Evolutionary conservation across 2,329 filamentous ascomycete genomes (phyloP).

Genomic region (Chrysoporthe austroafricana): DNA sequence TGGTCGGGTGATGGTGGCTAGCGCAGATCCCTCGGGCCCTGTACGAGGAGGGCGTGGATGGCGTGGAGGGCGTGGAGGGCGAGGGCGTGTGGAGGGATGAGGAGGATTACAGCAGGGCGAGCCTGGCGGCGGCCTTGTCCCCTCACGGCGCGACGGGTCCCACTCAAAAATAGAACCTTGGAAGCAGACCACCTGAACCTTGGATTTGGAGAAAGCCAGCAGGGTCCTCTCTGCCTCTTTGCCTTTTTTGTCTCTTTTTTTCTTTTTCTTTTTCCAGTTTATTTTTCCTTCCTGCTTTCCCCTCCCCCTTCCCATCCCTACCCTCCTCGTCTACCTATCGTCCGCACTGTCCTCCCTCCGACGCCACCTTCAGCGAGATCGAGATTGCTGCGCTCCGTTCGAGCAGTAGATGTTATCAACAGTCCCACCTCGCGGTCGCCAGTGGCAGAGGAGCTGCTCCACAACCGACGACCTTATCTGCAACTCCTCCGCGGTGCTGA

Average conservation of each 20-base stretch:
- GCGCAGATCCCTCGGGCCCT: no score
- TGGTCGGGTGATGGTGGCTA: no score
- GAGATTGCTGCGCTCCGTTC: not conserved
- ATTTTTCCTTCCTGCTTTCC: not conserved
- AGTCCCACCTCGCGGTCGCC: no score
- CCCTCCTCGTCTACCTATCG: not conserved
- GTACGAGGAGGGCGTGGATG: no score
- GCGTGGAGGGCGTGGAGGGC: no score
- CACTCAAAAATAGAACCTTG: slow-evolving; percentile 5
- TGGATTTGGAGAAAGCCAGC: not conserved
- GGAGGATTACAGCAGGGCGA: not conserved
- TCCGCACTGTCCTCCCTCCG: not conserved
- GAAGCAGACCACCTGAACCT: no score
- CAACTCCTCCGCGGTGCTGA: not conserved
- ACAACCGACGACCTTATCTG: not conserved
- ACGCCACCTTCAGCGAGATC: not conserved
- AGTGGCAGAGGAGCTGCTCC: not conserved
- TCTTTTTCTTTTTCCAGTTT: not conserved
- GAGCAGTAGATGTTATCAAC: no score
- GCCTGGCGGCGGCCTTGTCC: not conserved
- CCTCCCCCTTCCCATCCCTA: not conserved
- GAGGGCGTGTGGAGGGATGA: no score
- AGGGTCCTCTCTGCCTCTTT: not conserved
- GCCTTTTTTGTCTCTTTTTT: not conserved
- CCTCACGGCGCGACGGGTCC: not conserved